A percentile compares a stretch with the other conserved stretches of the same genome.
These are phyloP conservation scores for Glycine tomentella DNA, from an alignment of 306 rosid species.

Conservation along the genomic window DNA sequence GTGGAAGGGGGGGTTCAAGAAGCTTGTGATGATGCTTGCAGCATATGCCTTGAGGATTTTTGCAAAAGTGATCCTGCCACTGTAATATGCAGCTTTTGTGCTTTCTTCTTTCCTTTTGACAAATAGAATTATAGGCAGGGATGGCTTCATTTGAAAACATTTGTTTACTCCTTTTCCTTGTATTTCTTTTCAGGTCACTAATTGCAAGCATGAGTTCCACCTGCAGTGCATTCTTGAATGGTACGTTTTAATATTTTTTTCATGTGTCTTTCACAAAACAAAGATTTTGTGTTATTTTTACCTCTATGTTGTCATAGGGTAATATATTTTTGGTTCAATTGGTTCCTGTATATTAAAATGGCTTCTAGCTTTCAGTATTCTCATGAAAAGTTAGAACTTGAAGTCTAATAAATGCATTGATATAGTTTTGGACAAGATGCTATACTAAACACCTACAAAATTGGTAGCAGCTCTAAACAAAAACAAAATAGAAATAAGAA, in stretches of 20 bases:
- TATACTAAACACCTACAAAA: neutral
- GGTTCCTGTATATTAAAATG: slow-evolving; percentile 19
- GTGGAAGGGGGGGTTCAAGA: slow-evolving; percentile 91
- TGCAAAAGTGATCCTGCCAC: slow-evolving; percentile 76
- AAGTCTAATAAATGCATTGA: neutral
- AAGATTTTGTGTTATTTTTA: neutral
- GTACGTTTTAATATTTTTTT: slow-evolving; percentile 51
- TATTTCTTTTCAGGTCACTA: slow-evolving; percentile 67
- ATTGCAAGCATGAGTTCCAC: slow-evolving; percentile 87
- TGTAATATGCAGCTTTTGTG: slow-evolving; percentile 54
- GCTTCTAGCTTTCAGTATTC: slow-evolving; percentile 8
- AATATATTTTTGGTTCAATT: neutral
- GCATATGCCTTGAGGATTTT: slow-evolving; percentile 92
- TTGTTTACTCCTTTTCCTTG: slow-evolving; percentile 34
- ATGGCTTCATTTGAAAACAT: slow-evolving; percentile 7
- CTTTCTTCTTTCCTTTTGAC: neutral
- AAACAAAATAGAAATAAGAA: neutral
- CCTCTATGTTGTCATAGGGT: neutral
- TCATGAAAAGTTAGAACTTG: neutral
- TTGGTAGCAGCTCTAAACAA: neutral
- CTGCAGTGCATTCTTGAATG: slow-evolving; percentile 97
- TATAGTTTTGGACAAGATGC: neutral
- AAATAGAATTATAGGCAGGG: neutral
- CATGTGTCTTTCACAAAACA: neutral
- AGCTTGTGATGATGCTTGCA: slow-evolving; percentile 82